Percentiles rank a stretch among this genome's conserved stretches.
Evolutionary conservation across 495 filamentous ascomycete species (phyloP).

Genomic region (Penicillium cinerascens): DNA sequence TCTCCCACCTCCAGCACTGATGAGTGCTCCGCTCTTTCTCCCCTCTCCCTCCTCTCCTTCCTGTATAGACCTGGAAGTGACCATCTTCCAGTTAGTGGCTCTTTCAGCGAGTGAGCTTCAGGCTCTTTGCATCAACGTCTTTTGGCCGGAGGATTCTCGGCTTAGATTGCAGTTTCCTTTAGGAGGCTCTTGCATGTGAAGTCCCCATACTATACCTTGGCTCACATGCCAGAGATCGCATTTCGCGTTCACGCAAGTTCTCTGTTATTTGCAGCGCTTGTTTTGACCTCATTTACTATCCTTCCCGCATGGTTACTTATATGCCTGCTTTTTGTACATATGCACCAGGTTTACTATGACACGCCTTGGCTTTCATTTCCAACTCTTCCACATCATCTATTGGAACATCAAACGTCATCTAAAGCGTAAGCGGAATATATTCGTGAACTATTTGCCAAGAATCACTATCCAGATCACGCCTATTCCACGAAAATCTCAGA

Average conservation of each 20-base stretch:
- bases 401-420: neutral
- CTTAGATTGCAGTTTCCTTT: constrained; percentile 15
- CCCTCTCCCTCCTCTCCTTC: constrained; percentile 1
- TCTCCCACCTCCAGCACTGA: neutral
- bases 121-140: constrained; percentile 14
- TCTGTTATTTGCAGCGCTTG: constrained; percentile 6
- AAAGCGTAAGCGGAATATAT: constrained; percentile 8
- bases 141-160: constrained; percentile 11
- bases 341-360: neutral
- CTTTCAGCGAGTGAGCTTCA: constrained; percentile 11
- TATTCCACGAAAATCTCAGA: constrained; percentile 23
- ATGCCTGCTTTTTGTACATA: neutral
- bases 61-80: constrained; percentile 22
- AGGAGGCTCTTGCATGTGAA: constrained; percentile 18
- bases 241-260: constrained; percentile 2
- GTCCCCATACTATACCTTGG: constrained; percentile 4
- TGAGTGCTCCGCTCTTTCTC: neutral
- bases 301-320: neutral
- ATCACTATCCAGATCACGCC: constrained; percentile 12
- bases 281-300: neutral
- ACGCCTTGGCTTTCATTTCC: neutral
- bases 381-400: neutral
- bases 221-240: constrained; percentile 15
- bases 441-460: constrained; percentile 21
- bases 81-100: constrained; percentile 10